Percentiles rank a stretch among this genome's conserved stretches.
These are phyloP conservation scores for Crassisporium funariophilum DNA, from an alignment of 768 basidiomycete genomes.

Conservation along the genomic window DNA sequence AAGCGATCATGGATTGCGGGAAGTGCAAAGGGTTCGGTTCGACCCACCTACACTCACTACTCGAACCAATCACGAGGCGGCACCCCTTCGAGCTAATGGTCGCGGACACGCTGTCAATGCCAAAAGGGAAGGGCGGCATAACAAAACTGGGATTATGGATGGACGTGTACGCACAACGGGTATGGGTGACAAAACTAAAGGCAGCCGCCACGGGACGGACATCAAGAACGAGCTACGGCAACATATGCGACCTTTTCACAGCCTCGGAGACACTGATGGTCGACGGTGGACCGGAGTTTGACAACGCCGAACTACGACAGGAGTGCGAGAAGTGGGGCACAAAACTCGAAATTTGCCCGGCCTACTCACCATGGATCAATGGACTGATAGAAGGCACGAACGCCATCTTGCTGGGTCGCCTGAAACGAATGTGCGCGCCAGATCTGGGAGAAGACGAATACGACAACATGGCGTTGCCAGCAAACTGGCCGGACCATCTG, in stretches of 20 bases:
- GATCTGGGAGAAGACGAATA: constrained; percentile 20
- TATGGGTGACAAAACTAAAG: constrained; percentile 33
- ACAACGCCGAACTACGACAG: constrained; percentile 29
- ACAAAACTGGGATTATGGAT: constrained; percentile 29
- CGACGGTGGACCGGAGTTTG: constrained; percentile 38
- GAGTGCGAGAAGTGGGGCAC: constrained; percentile 25
- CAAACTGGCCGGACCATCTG: constrained; percentile 34
- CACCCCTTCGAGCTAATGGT: constrained; percentile 43
- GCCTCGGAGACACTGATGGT: constrained; percentile 28
- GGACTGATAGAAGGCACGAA: constrained; percentile 30
- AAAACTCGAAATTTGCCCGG: constrained; percentile 21
- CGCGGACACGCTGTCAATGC: constrained; percentile 35
- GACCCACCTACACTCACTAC: constrained; percentile 32
- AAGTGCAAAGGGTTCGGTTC: constrained; percentile 33
- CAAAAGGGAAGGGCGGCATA: constrained; percentile 32
- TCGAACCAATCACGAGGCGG: constrained; percentile 35
- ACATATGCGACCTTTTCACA: constrained; percentile 25
- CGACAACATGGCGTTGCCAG: constrained; percentile 21
- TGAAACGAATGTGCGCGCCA: constrained; percentile 36
- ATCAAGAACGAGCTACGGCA: constrained; percentile 18
- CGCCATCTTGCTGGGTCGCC: constrained; percentile 24
- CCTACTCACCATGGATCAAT: constrained; percentile 45
- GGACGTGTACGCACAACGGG: constrained; percentile 31
- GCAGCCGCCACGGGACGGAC: constrained; percentile 27
- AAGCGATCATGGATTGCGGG: constrained; percentile 26